phyloP scores from a whole-genome alignment of 2,329 filamentous ascomycete species.

The Cyphellophora europaea region DNA sequence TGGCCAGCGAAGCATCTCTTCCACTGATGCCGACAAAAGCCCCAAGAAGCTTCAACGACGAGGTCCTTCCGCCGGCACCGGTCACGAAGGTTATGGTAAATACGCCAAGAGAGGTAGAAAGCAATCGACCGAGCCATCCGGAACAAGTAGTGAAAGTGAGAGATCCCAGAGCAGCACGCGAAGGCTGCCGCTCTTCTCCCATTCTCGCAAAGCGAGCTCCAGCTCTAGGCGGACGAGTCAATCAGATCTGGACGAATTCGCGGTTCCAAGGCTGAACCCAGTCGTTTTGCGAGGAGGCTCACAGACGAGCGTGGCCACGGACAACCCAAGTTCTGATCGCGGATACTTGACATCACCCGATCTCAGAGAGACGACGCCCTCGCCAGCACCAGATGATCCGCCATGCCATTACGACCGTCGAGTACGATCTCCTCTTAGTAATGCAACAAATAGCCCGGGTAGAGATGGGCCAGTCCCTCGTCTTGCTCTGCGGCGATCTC shows the following conservation, averaged over 20 bases:
- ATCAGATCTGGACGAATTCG: constrained; percentile 38
- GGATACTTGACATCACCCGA: too few species aligned
- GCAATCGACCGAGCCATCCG: constrained; percentile 27
- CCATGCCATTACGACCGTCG: too few species aligned
- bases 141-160: constrained; percentile 25
- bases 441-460: constrained; percentile 1
- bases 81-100: constrained; percentile 61
- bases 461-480: constrained; percentile 4
- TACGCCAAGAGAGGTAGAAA: constrained; percentile 36
- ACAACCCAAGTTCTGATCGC: constrained; percentile 2
- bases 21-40: constrained; percentile 41
- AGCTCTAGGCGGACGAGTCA: constrained; percentile 25
- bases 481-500: constrained; percentile 16
- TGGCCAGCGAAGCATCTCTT: constrained; percentile 21
- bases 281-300: constrained; percentile 39
- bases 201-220: constrained; percentile 32
- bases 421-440: not conserved
- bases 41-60: constrained; percentile 61
- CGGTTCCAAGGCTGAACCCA: constrained; percentile 36
- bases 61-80: constrained; percentile 84
- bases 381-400: too few species aligned
- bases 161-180: constrained; percentile 26
- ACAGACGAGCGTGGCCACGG: constrained; percentile 22
- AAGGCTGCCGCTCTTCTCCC: constrained; percentile 28
- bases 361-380: too few species aligned